Percentiles rank a stretch among this genome's conserved stretches.
Conservation (phyloP, 139 green algal species). For the Chlamydomonas sphaeroides region DNA sequence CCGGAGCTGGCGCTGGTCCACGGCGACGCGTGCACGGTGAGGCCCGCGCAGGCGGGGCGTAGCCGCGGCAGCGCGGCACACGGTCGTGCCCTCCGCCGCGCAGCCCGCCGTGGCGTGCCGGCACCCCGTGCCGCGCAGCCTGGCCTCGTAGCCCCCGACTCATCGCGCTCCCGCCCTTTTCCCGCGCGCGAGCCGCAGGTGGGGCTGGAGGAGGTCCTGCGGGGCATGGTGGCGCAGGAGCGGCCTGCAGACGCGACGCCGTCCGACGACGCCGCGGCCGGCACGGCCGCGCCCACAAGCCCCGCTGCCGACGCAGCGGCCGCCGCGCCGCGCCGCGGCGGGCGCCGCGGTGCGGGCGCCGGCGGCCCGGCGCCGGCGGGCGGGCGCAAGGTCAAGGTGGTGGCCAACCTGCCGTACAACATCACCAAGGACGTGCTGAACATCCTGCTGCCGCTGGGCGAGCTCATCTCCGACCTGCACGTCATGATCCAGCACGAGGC, state of each 20-base stretch:
- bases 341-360: too few relatives aligned
- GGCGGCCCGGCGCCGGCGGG: not conserved
- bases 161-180: too few relatives aligned
- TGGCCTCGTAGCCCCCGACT: too few relatives aligned
- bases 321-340: not conserved
- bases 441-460: constrained; percentile 79
- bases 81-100: too few relatives aligned
- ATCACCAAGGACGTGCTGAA: constrained; percentile 94
- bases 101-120: too few relatives aligned
- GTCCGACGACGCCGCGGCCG: too few relatives aligned
- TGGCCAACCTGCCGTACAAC: constrained; percentile 98
- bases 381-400: constrained; percentile 72
- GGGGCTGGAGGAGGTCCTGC: constrained; percentile 23
- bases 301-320: too few relatives aligned
- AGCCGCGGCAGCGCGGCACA: not conserved
- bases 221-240: constrained; percentile 15
- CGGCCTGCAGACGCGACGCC: too few relatives aligned
- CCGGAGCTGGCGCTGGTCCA: constrained; percentile 65
- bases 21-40: constrained; percentile 31
- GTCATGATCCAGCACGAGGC: constrained; percentile 91
- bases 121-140: too few relatives aligned
- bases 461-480: constrained; percentile 71
- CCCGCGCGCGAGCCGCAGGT: constrained; percentile 4
- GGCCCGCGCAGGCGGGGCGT: not conserved
- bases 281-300: too few relatives aligned